Evolutionary conservation across 2,329 filamentous ascomycete species (phyloP).

Genomic region (Trichoderma pleuroti): DNA sequence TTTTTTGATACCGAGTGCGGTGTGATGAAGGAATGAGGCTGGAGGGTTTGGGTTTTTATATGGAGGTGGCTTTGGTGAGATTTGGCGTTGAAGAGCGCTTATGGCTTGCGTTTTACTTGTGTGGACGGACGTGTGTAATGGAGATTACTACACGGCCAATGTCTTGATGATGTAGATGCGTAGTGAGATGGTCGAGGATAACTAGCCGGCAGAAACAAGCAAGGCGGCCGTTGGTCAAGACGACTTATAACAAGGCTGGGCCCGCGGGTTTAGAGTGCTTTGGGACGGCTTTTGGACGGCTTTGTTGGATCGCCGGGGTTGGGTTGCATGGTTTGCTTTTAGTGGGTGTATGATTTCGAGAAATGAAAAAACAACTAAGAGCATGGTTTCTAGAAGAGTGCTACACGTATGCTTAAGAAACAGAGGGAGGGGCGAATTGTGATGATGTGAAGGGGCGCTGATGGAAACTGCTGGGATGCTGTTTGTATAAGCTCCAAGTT

Average conservation of each 20-base stretch:
- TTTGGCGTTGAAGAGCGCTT: background rate
- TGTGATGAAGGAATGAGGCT: background rate
- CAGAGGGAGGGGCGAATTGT: background rate
- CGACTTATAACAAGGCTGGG: background rate
- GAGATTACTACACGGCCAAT: background rate
- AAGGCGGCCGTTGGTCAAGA: background rate
- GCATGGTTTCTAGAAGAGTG: background rate
- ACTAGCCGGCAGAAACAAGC: background rate
- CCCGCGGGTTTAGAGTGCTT: background rate
- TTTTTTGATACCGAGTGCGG: background rate
- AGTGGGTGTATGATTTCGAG: slow-evolving; percentile 13
- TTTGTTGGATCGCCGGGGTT: background rate
- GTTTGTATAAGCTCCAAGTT: background rate
- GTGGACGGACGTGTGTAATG: background rate
- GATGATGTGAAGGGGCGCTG: background rate
- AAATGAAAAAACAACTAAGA: background rate
- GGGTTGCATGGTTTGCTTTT: background rate
- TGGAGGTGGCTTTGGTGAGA: background rate
- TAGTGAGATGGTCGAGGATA: background rate
- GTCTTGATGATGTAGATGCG: too few species aligned
- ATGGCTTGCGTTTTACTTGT: background rate
- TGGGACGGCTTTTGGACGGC: background rate
- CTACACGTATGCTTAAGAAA: background rate
- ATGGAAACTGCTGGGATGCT: background rate
- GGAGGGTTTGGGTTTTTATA: background rate